These are phyloP conservation scores for Diplodia seriata DNA, from an alignment of 2,329 filamentous ascomycete species.

Conservation along the genomic window DNA sequence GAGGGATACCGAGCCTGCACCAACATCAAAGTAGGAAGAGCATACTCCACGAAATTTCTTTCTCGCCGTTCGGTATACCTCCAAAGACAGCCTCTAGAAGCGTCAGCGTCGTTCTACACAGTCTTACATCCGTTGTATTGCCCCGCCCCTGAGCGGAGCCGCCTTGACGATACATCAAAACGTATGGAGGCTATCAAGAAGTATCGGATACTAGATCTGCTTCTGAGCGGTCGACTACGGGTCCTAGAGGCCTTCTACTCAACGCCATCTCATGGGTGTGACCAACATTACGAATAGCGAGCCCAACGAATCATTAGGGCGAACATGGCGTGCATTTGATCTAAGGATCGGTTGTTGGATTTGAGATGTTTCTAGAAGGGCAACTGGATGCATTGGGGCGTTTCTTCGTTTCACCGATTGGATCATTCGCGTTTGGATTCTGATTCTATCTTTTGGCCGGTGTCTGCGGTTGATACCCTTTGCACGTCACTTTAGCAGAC, in stretches of 20 bases:
- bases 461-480: slow-evolving; percentile 4
- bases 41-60: not conserved
- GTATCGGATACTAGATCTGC: not conserved
- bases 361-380: not conserved
- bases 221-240: not conserved
- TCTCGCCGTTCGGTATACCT: not conserved
- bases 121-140: not conserved
- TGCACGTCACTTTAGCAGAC: not conserved
- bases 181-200: not conserved
- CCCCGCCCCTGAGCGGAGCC: too few relatives aligned
- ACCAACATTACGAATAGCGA: not conserved
- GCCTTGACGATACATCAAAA: not conserved
- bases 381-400: not conserved
- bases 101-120: not conserved
- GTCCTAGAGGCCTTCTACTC: not conserved
- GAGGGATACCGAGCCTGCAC: slow-evolving; percentile 20
- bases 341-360: not conserved
- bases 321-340: not conserved
- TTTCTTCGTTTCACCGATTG: not conserved
- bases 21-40: not conserved
- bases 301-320: not conserved
- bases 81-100: not conserved
- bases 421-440: not conserved
- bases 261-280: not conserved
- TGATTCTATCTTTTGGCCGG: not conserved